A percentile compares a stretch with the other conserved stretches of the same genome.
Evolutionary conservation across 2,329 filamentous ascomycete genomes (phyloP).

Genomic region (Colletotrichum falcatum): DNA sequence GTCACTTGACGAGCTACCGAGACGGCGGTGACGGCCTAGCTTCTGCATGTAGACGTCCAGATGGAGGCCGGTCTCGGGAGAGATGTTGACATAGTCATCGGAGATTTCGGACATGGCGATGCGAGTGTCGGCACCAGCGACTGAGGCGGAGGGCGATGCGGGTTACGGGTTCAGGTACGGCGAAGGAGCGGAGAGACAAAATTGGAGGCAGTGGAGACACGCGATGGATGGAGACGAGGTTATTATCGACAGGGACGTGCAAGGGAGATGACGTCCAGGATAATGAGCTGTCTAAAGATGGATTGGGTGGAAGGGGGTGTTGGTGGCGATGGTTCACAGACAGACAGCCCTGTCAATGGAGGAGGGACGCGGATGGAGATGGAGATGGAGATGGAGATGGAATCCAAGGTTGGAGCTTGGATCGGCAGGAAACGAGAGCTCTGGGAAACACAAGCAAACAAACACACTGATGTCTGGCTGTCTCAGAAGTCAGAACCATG

Average conservation of each 20-base stretch:
- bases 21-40: slow-evolving; percentile 24
- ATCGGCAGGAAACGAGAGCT: not conserved
- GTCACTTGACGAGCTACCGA: slow-evolving; percentile 33
- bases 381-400: not conserved
- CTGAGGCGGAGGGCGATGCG: slow-evolving; percentile 12
- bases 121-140: slow-evolving; percentile 27
- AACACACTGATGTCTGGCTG: not conserved
- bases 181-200: slow-evolving; percentile 1
- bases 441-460: not conserved
- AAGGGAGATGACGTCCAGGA: slow-evolving; percentile 22
- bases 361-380: not conserved
- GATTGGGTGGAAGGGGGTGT: not conserved
- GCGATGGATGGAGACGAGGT: slow-evolving; percentile 18
- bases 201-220: slow-evolving; percentile 27
- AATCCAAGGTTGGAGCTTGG: slow-evolving; percentile 2
- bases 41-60: slow-evolving; percentile 35
- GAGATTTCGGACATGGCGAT: slow-evolving; percentile 39
- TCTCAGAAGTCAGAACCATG: not conserved
- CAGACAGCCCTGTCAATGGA: not conserved
- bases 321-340: slow-evolving; percentile 3
- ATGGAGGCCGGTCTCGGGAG: slow-evolving; percentile 34
- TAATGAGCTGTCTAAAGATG: slow-evolving; percentile 1
- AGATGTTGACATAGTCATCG: slow-evolving; percentile 39
- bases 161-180: slow-evolving; percentile 20
- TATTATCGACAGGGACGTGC: slow-evolving; percentile 19